phyloP scores from a whole-genome alignment of 768 basidiomycete genomes.

The Lyophyllum semitale region DNA sequence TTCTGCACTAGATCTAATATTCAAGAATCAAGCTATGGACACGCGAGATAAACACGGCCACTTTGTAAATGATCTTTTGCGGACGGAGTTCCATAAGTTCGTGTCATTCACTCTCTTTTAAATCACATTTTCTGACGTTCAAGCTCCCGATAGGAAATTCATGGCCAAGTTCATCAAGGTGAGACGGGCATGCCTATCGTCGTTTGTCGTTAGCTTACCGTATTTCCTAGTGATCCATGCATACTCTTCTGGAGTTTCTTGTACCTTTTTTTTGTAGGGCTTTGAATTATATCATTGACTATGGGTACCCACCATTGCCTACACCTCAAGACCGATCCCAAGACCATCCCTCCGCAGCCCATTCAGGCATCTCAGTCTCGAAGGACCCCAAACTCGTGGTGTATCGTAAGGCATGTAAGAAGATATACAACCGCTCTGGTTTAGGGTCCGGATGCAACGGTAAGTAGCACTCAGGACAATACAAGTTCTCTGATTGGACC shows the following conservation, averaged over 20 bases:
- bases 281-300: conserved; percentile 6
- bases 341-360: conserved; percentile 77
- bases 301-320: background rate
- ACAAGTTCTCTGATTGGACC: conserved; percentile 47
- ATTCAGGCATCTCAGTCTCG: conserved; percentile 85
- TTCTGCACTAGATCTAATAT: conserved; percentile 76
- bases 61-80: conserved; percentile 93
- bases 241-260: background rate
- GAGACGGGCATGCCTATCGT: conserved; percentile 4
- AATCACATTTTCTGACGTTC: conserved; percentile 3
- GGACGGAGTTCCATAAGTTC: conserved; percentile 93
- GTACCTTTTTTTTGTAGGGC: conserved; percentile 13
- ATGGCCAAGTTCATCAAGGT: conserved; percentile 93
- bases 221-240: conserved; percentile 2
- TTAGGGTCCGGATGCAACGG: conserved; percentile 92
- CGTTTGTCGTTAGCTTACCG: background rate
- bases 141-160: conserved; percentile 66
- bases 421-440: conserved; percentile 92
- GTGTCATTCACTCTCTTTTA: conserved; percentile 28
- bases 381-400: conserved; percentile 81
- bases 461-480: conserved; percentile 90
- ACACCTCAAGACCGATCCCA: conserved; percentile 51
- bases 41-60: conserved; percentile 67
- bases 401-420: conserved; percentile 89
- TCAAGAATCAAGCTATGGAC: conserved; percentile 95